These are phyloP conservation scores for Monosporascus sp. DNA, from an alignment of 2,329 filamentous ascomycete genomes.

Conservation along the genomic window DNA sequence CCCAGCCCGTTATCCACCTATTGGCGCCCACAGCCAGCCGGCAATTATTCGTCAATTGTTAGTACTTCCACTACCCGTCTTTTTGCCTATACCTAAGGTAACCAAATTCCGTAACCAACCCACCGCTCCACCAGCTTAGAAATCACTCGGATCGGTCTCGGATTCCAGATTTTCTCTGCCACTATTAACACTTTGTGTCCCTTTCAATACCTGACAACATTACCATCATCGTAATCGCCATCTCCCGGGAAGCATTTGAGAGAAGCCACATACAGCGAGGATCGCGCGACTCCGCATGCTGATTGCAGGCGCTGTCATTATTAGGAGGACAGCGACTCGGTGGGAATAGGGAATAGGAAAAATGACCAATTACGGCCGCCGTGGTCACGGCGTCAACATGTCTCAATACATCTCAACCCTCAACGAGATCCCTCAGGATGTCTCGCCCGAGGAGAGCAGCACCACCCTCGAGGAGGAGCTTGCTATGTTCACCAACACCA, in stretches of 20 bases:
- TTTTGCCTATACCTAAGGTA: not conserved
- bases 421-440: slow-evolving; percentile 66
- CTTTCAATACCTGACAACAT: not conserved
- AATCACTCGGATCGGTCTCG: not conserved
- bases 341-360: slow-evolving; percentile 10
- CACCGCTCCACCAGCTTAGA: not conserved
- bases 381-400: slow-evolving; percentile 67
- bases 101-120: not conserved
- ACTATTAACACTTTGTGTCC: not conserved
- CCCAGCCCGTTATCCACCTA: not conserved
- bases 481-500: slow-evolving; percentile 74
- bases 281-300: not conserved
- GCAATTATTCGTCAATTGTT: not conserved
- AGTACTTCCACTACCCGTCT: not conserved
- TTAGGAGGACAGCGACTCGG: not conserved
- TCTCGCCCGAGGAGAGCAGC: slow-evolving; percentile 51
- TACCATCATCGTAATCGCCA: not conserved
- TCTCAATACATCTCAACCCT: slow-evolving; percentile 84
- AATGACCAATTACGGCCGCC: slow-evolving; percentile 56
- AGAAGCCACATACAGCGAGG: not conserved
- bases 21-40: not conserved
- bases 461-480: slow-evolving; percentile 63
- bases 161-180: not conserved
- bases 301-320: not conserved
- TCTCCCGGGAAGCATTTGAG: not conserved